Evolutionary conservation across 73 alveolate genomes (phyloP).

Genomic region (Paramecium sonneborni): DNA sequence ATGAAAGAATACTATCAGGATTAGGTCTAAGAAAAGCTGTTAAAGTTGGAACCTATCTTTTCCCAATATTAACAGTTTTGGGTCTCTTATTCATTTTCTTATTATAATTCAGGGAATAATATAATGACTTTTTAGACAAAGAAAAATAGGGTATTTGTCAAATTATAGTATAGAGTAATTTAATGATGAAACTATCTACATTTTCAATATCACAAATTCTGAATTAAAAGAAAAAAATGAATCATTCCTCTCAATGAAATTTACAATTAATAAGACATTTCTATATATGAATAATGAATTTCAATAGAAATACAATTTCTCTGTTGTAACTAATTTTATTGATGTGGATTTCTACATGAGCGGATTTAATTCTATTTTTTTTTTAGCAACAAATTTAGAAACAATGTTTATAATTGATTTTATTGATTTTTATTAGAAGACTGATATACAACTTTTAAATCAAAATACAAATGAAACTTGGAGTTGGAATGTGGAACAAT

Average conservation of each 20-base stretch:
- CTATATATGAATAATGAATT: background rate
- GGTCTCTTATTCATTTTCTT: background rate
- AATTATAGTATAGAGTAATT: background rate
- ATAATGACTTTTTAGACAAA: background rate
- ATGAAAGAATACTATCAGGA: background rate
- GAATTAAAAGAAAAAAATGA: background rate
- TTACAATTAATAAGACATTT: background rate
- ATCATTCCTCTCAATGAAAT: background rate
- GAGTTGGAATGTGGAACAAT: background rate
- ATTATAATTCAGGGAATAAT: background rate
- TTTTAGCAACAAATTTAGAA: background rate
- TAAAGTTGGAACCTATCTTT: background rate
- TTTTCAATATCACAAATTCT: background rate
- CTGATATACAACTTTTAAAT: background rate
- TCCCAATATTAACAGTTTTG: background rate
- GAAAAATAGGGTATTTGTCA: background rate
- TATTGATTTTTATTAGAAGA: background rate
- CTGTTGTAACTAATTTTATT: background rate
- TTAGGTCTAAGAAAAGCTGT: background rate
- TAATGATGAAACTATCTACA: background rate
- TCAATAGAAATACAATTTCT: background rate
- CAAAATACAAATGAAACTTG: constrained; percentile 1
- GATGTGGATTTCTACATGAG: background rate
- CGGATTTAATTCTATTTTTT: background rate
- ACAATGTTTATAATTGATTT: background rate